These are phyloP conservation scores for Metroxylon sagu DNA, from an alignment of 176 grass and related monocot genomes.

Conservation along the genomic window DNA sequence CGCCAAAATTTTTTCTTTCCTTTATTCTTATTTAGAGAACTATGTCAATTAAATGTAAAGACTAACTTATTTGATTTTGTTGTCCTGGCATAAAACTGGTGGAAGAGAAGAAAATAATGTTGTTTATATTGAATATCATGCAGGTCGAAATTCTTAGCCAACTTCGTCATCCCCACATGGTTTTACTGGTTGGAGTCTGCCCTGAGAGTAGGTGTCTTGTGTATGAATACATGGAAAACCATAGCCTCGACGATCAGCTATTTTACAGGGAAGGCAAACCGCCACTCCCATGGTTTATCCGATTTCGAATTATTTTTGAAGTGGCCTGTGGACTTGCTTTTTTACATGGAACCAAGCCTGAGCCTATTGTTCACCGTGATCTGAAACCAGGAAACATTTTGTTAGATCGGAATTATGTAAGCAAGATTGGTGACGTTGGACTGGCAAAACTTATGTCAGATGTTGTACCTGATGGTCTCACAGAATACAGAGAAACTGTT, in stretches of 20 bases:
- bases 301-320: conserved; percentile 74
- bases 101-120: too few relatives aligned
- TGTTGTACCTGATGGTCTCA: conserved; percentile 64
- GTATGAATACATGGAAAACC: conserved; percentile 91
- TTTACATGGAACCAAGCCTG: conserved; percentile 66
- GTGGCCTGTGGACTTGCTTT: conserved; percentile 71
- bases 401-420: conserved; percentile 64
- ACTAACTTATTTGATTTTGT: too few relatives aligned
- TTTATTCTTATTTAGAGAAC: too few relatives aligned
- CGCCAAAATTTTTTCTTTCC: too few relatives aligned
- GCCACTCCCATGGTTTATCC: conserved; percentile 60
- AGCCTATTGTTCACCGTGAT: conserved; percentile 91
- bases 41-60: too few relatives aligned
- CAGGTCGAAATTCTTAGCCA: conserved; percentile 82
- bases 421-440: conserved; percentile 91
- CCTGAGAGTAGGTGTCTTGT: conserved; percentile 70
- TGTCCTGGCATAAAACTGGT: too few relatives aligned
- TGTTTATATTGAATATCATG: background rate
- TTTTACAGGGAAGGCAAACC: conserved; percentile 22
- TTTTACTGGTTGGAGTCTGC: conserved; percentile 76
- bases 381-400: conserved; percentile 90
- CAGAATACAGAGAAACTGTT: conserved; percentile 79
- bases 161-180: conserved; percentile 67
- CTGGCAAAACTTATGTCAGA: conserved; percentile 67
- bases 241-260: conserved; percentile 75